Evolutionary conservation across 371 early-diverging fungal species (phyloP), one percentile per base, ranked within the genome.

Genomic region (Chytridium lagenaria): DNA sequence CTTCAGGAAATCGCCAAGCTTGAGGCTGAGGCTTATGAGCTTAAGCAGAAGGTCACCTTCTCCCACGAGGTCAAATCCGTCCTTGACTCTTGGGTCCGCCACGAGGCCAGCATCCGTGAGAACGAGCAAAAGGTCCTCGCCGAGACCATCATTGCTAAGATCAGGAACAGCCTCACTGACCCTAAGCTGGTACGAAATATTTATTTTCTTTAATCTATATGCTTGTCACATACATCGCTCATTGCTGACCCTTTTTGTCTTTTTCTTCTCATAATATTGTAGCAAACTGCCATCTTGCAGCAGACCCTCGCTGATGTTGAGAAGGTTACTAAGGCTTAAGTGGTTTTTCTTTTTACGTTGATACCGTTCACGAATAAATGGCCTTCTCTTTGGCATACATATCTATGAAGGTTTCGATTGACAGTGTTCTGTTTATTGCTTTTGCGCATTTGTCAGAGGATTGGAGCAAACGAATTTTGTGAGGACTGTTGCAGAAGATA

Each of bases 81-180:
- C 73, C 86, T 98, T 34, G 98, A 98, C 84, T 90, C 93, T 59
- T 96, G 97, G 97, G 97, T 96, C 61, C 96, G 98, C 79, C 93
- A 96, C 80, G 97, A 98, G 86, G 87, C 92, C 78, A 87, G 87
- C 40, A 86, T 98, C 73, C 95, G 98, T 82, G 96, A 96, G 83
- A 90, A 88, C 72, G 94, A 95, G 87, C 98, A 98, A 88, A 92
- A 91, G 88, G 86, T 91, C 67, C 84, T 96, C 77, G 93, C 93
- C 71, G 87, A 89, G 69, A 84, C 87, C 77, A 92, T 98, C 85
- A 94, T 98, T 78, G 90, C 88, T 80, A 91, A 89, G 83, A 89
- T 96, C 81, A 89, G 91, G 80, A 86, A 85, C 78, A 88, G 92
- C 76, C 88, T 98, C 50, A 74, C 86, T 76, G 93, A 91, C 83